Conservation (phyloP, 257 asterid species). For the Plantago elongata region DNA sequence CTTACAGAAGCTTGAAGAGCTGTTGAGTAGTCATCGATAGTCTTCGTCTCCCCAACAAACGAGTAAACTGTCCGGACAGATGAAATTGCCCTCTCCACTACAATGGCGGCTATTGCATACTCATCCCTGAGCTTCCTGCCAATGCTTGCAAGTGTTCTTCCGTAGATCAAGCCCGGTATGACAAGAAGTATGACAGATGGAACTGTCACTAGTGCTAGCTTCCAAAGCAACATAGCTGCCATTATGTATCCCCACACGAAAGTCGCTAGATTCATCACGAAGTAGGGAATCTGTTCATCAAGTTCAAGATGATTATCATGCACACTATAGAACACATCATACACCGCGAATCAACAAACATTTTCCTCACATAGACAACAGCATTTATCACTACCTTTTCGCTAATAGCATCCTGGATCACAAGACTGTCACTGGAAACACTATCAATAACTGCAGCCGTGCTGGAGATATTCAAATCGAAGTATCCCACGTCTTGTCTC, state of each 20-base stretch:
- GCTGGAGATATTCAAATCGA: conserved; percentile 78
- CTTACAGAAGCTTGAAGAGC: conserved; percentile 73
- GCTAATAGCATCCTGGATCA: conserved; percentile 77
- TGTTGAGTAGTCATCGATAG: conserved; percentile 39
- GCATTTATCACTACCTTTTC: conserved; percentile 52
- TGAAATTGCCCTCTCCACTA: conserved; percentile 80
- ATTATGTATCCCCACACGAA: conserved; percentile 59
- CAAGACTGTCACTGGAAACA: conserved; percentile 76
- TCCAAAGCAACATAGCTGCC: conserved; percentile 70
- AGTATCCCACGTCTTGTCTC: conserved; percentile 93
- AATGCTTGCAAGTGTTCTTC: conserved; percentile 62
- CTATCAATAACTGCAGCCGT: conserved; percentile 79
- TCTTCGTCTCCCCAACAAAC: conserved; percentile 68
- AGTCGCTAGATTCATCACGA: conserved; percentile 64
- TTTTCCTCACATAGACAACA: not conserved
- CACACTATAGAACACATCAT: not conserved
- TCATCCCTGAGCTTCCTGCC: conserved; percentile 60
- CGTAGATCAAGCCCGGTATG: conserved; percentile 86
- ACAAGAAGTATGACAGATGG: conserved; percentile 61
- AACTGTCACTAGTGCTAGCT: conserved; percentile 63
- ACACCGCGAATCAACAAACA: not conserved
- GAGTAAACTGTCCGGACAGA: conserved; percentile 84
- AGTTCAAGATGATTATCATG: not conserved
- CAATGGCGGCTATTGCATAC: conserved; percentile 52
- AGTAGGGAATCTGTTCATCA: conserved; percentile 55